phyloP scores from a whole-genome alignment of 495 filamentous ascomycete genomes.

The Penicillium salamii region DNA sequence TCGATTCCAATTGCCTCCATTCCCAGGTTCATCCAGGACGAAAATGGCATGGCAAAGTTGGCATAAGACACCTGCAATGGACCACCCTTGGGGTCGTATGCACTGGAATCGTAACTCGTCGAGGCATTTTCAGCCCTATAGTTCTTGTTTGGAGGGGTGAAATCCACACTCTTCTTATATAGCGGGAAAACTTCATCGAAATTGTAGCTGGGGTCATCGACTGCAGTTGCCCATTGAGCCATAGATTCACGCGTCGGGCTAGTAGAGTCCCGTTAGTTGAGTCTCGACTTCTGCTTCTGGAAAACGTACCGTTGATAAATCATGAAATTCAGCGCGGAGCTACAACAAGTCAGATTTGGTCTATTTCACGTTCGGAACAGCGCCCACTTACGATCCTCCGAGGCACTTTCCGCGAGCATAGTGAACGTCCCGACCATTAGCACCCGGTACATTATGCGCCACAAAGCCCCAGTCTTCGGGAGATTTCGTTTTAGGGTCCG shows the following conservation, averaged over 20 bases:
- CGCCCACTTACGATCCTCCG: conserved; percentile 33
- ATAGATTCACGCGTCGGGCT: conserved; percentile 41
- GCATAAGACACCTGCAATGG: conserved; percentile 53
- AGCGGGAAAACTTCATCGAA: conserved; percentile 52
- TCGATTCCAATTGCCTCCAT: conserved; percentile 41
- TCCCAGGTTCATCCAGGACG: conserved; percentile 34
- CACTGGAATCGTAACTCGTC: conserved; percentile 36
- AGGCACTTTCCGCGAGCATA: conserved; percentile 37
- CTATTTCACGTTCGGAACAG: too few relatives aligned
- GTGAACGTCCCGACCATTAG: conserved; percentile 32
- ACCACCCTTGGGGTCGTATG: conserved; percentile 27
- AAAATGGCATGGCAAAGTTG: conserved; percentile 45
- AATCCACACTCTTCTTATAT: conserved; percentile 50
- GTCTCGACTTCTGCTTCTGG: not conserved
- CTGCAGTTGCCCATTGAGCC: conserved; percentile 54
- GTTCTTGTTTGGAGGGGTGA: conserved; percentile 48
- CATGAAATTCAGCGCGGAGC: conserved; percentile 52
- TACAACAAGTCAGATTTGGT: conserved; percentile 1
- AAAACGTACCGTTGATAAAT: conserved; percentile 31
- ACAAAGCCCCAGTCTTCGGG: conserved; percentile 51
- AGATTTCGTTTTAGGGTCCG: conserved; percentile 25
- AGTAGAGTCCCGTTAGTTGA: not conserved
- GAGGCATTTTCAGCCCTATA: conserved; percentile 41
- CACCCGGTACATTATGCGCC: conserved; percentile 36
- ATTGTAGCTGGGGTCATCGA: conserved; percentile 53